Evolutionary conservation across 257 asterid genomes (phyloP).

Genomic region (Ilex asprella): DNA sequence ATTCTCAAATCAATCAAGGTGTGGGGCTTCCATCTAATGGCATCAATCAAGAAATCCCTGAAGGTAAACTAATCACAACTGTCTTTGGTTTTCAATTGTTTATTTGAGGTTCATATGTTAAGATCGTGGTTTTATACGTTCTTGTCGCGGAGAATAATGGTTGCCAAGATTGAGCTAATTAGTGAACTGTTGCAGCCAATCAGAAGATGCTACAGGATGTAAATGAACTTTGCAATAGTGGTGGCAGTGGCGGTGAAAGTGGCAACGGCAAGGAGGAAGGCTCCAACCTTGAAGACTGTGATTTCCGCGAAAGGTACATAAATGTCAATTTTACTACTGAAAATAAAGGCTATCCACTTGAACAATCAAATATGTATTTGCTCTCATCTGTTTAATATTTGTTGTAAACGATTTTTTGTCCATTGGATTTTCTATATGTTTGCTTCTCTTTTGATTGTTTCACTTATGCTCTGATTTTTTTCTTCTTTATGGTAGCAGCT

Average conservation of each 20-base stretch:
- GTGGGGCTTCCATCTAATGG: slow-evolving; percentile 23
- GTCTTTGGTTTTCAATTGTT: background rate
- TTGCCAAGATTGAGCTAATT: slow-evolving; percentile 24
- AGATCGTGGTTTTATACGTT: background rate
- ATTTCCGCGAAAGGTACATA: slow-evolving; percentile 46
- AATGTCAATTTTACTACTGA: background rate
- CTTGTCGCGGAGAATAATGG: slow-evolving; percentile 30
- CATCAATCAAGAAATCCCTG: slow-evolving; percentile 34
- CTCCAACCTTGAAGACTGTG: slow-evolving; percentile 29
- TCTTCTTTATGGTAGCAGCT: slow-evolving; percentile 35
- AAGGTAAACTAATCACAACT: slow-evolving; percentile 31
- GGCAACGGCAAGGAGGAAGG: slow-evolving; percentile 29
- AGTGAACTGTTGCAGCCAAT: slow-evolving; percentile 14
- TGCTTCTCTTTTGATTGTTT: background rate
- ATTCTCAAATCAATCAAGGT: slow-evolving; percentile 36
- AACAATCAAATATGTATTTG: background rate
- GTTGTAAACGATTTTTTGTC: background rate
- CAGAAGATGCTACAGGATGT: slow-evolving; percentile 32
- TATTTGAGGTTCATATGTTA: background rate
- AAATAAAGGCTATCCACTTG: background rate
- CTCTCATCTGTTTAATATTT: background rate
- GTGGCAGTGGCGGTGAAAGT: slow-evolving; percentile 19
- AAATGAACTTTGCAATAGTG: slow-evolving; percentile 14
- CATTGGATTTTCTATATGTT: background rate
- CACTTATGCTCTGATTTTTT: slow-evolving; percentile 8